Conservation (phyloP, 2,329 filamentous ascomycete species). For the Bretziella fagacearum region DNA sequence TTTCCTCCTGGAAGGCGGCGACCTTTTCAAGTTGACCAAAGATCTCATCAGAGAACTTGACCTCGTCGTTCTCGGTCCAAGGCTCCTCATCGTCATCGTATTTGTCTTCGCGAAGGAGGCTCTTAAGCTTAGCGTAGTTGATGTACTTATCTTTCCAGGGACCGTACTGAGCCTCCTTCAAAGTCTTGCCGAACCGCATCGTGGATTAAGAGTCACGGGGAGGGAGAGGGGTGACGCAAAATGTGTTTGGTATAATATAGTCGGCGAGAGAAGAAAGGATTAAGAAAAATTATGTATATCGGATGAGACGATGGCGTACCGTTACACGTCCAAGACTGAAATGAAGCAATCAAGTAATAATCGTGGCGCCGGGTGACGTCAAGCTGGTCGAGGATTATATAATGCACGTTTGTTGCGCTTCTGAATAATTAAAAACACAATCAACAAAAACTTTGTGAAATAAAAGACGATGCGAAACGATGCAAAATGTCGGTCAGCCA, state of each 20-base stretch:
- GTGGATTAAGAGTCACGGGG: neutral
- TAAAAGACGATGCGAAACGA: too few species aligned
- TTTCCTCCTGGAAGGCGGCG: slow-evolving; percentile 69
- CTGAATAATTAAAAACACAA: too few species aligned
- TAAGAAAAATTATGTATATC: too few species aligned
- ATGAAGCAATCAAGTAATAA: too few species aligned
- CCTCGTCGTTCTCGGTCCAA: slow-evolving; percentile 93
- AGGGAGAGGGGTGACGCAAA: neutral
- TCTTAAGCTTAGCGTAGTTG: slow-evolving; percentile 87
- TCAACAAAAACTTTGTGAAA: too few species aligned
- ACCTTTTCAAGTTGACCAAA: slow-evolving; percentile 96
- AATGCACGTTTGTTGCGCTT: neutral
- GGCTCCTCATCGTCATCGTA: slow-evolving; percentile 43
- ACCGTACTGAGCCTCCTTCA: slow-evolving; percentile 60
- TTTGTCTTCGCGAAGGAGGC: slow-evolving; percentile 62
- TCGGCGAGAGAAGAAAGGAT: neutral
- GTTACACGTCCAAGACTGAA: neutral
- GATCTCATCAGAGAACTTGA: slow-evolving; percentile 82
- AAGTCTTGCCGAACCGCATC: slow-evolving; percentile 91
- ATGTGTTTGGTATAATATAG: neutral
- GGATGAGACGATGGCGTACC: neutral
- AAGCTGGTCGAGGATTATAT: neutral
- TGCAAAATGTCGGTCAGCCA: neutral
- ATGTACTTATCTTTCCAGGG: slow-evolving; percentile 93
- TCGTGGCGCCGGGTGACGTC: neutral